Conservation (phyloP, 2,329 filamentous ascomycete genomes). For the Colletotrichum plurivorum region DNA sequence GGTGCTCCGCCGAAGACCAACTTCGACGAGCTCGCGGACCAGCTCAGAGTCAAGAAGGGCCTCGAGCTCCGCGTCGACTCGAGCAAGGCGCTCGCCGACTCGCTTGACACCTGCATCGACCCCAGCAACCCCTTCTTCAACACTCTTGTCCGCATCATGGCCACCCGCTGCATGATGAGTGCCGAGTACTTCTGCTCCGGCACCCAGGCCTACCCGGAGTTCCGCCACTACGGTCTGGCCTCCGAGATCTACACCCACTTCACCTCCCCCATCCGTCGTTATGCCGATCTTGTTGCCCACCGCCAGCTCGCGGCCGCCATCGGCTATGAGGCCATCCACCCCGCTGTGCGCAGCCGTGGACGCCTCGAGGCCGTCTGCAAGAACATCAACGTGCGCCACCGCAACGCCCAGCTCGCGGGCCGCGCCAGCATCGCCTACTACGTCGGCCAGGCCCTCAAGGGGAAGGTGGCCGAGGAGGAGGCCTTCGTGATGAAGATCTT, state of each 20-base stretch:
- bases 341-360: conserved; percentile 83
- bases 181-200: conserved; percentile 98
- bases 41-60: conserved; percentile 88
- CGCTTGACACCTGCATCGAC: conserved; percentile 88
- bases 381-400: conserved; percentile 98
- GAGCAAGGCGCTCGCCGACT: conserved; percentile 93
- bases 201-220: conserved; percentile 92
- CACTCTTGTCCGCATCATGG: conserved; percentile 96
- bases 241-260: conserved; percentile 99
- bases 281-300: conserved; percentile 96
- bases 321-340: conserved; percentile 88
- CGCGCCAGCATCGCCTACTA: conserved; percentile 97
- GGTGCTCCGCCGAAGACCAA: conserved; percentile 93
- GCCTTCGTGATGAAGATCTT: conserved; percentile 98
- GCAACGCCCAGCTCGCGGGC: conserved; percentile 96
- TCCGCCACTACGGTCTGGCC: conserved; percentile 96
- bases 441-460: conserved; percentile 95
- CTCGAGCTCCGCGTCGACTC: conserved; percentile 87
- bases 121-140: conserved; percentile 94
- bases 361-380: conserved; percentile 95
- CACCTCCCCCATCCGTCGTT: conserved; percentile 95
- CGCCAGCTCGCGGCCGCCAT: conserved; percentile 96
- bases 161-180: conserved; percentile 98
- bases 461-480: conserved; percentile 81
- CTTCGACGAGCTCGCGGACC: conserved; percentile 93